Percentiles rank a stretch among this genome's conserved stretches.
These are phyloP conservation scores for Emydomyces testavorans DNA, from an alignment of 2,329 filamentous ascomycete genomes.

Conservation along the genomic window DNA sequence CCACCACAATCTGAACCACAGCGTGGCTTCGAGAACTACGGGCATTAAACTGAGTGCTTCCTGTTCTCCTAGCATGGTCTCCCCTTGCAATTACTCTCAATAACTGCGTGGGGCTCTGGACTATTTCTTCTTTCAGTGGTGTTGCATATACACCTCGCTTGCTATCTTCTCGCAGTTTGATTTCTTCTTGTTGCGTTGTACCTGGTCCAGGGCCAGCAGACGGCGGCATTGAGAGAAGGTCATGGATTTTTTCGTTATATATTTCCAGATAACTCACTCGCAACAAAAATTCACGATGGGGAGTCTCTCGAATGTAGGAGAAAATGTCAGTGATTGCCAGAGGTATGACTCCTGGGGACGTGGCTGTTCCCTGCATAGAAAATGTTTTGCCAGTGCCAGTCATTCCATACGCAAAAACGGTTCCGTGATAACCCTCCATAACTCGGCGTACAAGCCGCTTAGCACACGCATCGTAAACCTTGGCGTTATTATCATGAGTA, in stretches of 20 bases:
- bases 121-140: constrained; percentile 93
- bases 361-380: constrained; percentile 96
- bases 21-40: constrained; percentile 95
- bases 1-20: constrained; percentile 96
- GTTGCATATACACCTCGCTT: constrained; percentile 95
- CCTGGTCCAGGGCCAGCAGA: constrained; percentile 44
- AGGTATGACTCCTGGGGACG: constrained; percentile 90
- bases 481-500: constrained; percentile 83
- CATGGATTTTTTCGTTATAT: constrained; percentile 96
- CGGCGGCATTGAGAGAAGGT: constrained; percentile 68
- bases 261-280: constrained; percentile 98
- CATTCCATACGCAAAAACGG: constrained; percentile 98
- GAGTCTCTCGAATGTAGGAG: constrained; percentile 95
- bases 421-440: constrained; percentile 98
- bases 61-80: constrained; percentile 78
- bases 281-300: constrained; percentile 82
- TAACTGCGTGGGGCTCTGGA: constrained; percentile 92
- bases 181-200: constrained; percentile 59
- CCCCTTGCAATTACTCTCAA: constrained; percentile 88
- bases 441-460: constrained; percentile 90
- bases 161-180: constrained; percentile 91
- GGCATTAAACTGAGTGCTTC: constrained; percentile 93
- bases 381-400: constrained; percentile 98
- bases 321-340: constrained; percentile 98
- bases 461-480: constrained; percentile 86